Conservation (phyloP, 306 rosid species). For the Castanea mollissima region DNA sequence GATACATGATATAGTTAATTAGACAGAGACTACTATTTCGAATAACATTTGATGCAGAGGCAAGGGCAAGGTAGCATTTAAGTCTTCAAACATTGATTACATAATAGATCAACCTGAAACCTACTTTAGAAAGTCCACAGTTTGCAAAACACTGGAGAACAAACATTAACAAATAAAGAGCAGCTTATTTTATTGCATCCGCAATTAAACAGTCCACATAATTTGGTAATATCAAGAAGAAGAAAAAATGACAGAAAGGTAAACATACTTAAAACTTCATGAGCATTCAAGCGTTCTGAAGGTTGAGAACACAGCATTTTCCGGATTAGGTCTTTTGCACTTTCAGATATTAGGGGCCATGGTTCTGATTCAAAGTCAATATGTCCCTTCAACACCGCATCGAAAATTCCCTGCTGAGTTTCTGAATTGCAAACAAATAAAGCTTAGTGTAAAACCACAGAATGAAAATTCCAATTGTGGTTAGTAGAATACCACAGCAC, state of each 20-base stretch:
- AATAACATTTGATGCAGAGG: not conserved
- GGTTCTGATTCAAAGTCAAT: slow-evolving; percentile 94
- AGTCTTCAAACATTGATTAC: slow-evolving; percentile 19
- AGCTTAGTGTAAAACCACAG: slow-evolving; percentile 29
- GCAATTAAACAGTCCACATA: slow-evolving; percentile 1
- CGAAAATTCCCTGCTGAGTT: slow-evolving; percentile 96
- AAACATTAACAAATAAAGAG: not conserved
- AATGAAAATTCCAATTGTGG: slow-evolving; percentile 5
- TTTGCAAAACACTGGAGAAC: not conserved
- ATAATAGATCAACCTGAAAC: slow-evolving; percentile 18
- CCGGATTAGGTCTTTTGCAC: slow-evolving; percentile 80
- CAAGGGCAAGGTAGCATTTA: not conserved
- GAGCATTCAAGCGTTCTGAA: slow-evolving; percentile 82
- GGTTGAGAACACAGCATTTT: slow-evolving; percentile 85
- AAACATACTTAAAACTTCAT: slow-evolving; percentile 84
- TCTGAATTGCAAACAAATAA: slow-evolving; percentile 56
- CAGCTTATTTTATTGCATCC: slow-evolving; percentile 8
- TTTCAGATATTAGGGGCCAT: slow-evolving; percentile 85
- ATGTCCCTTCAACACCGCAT: slow-evolving; percentile 90
- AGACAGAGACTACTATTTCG: not conserved
- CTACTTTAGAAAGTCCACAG: not conserved
- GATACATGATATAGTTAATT: not conserved
- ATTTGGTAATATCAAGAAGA: slow-evolving; percentile 6
- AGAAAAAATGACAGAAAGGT: slow-evolving; percentile 22
- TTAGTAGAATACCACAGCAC: slow-evolving; percentile 1